Evolutionary conservation across 495 filamentous ascomycete genomes (phyloP).

Genomic region (Talaromyces wortmannii): DNA sequence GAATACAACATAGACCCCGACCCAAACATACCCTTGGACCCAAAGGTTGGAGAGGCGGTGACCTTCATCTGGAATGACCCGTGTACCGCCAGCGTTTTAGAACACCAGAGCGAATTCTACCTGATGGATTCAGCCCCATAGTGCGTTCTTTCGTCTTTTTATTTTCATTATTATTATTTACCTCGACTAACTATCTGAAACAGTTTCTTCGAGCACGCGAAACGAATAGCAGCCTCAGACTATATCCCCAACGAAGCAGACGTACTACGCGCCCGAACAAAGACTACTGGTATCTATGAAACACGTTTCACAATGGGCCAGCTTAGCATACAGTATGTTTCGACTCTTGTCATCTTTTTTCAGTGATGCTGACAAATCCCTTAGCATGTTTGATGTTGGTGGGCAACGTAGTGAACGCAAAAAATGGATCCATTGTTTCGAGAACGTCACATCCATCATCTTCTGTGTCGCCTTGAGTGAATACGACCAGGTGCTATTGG

Average conservation of each 20-base stretch:
- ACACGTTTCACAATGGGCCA: conserved; percentile 97
- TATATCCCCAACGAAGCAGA: conserved; percentile 91
- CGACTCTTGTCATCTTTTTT: neutral
- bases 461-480: conserved; percentile 98
- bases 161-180: neutral
- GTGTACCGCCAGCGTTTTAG: conserved; percentile 75
- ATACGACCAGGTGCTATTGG: conserved; percentile 93
- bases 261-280: conserved; percentile 89
- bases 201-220: conserved; percentile 93
- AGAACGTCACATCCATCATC: conserved; percentile 99
- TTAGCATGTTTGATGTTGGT: conserved; percentile 97
- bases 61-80: conserved; percentile 86
- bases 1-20: conserved; percentile 88
- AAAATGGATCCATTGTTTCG: conserved; percentile 99
- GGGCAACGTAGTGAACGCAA: conserved; percentile 96
- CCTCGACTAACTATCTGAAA: conserved; percentile 13
- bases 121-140: conserved; percentile 99
- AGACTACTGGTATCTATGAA: conserved; percentile 99
- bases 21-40: conserved; percentile 72
- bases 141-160: conserved; percentile 36
- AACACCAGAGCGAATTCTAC: conserved; percentile 96
- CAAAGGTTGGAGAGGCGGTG: conserved; percentile 73
- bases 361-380: conserved; percentile 10
- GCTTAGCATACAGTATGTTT: conserved; percentile 91
- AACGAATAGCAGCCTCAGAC: conserved; percentile 73